Evolutionary conservation across 2,329 filamentous ascomycete species (phyloP).

Genomic region (Tolypocladium ovalisporum): DNA sequence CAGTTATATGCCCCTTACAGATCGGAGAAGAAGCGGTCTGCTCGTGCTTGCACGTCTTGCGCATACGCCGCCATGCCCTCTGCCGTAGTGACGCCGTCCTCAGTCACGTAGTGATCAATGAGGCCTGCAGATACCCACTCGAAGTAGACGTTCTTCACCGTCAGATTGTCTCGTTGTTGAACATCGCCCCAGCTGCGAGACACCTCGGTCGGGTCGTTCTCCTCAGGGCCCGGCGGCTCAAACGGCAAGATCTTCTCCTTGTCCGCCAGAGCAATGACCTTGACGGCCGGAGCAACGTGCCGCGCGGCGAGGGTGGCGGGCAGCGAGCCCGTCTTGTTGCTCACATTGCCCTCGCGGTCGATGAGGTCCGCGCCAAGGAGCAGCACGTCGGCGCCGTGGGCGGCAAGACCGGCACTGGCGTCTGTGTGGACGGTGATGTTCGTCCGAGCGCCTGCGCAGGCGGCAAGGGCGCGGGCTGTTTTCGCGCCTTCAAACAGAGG

Average conservation of each 20-base stretch:
- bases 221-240: slow-evolving; percentile 30
- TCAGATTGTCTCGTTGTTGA: slow-evolving; percentile 9
- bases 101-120: slow-evolving; percentile 43
- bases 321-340: slow-evolving; percentile 57
- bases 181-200: slow-evolving; percentile 1
- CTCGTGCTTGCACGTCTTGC: slow-evolving; percentile 20
- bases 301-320: slow-evolving; percentile 45
- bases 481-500: slow-evolving; percentile 55
- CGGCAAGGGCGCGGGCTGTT: slow-evolving; percentile 38
- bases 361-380: slow-evolving; percentile 57
- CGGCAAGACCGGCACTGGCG: slow-evolving; percentile 44
- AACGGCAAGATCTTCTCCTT: slow-evolving; percentile 45
- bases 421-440: slow-evolving; percentile 45
- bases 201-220: slow-evolving; percentile 43
- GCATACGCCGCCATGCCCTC: slow-evolving; percentile 30
- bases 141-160: slow-evolving; percentile 42
- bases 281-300: slow-evolving; percentile 30
- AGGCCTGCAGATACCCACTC: slow-evolving; percentile 45
- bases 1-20: slow-evolving; percentile 16
- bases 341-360: slow-evolving; percentile 43
- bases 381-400: slow-evolving; percentile 40
- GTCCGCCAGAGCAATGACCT: slow-evolving; percentile 46
- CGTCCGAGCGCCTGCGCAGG: slow-evolving; percentile 11
- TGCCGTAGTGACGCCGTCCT: slow-evolving; percentile 33
- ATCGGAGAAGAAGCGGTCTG: slow-evolving; percentile 29